Evolutionary conservation across 176 grass and related monocot genomes (phyloP), one percentile per base, ranked within the genome.

Genomic region (Oropetium thomaeum): DNA sequence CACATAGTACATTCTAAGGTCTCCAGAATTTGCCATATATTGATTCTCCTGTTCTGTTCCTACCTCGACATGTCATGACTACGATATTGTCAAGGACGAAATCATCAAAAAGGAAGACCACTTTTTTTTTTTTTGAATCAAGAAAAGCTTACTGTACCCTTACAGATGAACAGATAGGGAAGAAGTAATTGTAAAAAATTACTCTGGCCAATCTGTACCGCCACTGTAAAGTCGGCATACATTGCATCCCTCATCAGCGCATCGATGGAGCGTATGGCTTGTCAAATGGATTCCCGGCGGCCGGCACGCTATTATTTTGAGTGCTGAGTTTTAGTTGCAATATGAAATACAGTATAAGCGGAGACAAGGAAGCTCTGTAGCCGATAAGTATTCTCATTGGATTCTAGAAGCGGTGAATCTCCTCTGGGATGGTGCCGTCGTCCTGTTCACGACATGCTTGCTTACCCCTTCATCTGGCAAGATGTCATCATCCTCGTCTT

Each of bases 341-440:
- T 44, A 10, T 14, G 29, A 69, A 58, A 39, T 19, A 34, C 45
- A 48, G 3, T 64, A 57, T 66, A 58, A 34, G 41, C 7, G 15
- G 17, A 60, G 4, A n/a, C 16, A 73, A 22, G 25, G 33, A 74
- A 28, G 19, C 4, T 43, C 12, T 10, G 4, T 5, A 28, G 17
- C 32, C 23, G 43, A 0, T 10, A 5, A 16, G 53, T 48, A 52
- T 16, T 42, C 15, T 83, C 67, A 71, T 39, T 15, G n/a, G 11
- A 37, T 65, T 77, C 64, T 75, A 10, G 74, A 19, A 22, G 84
- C 47, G 25, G 87, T 90, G 62, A 82, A 82, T 49, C 84, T 87
- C 77, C 69, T 85, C 69, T 31, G 63, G 1, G 77, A 43, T 1
- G 48, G 41, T 7, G 48, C 58, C 8, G 87, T 63, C 69, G 81